A percentile compares a stretch with the other conserved stretches of the same genome.
phyloP scores from a whole-genome alignment of 176 grass and related monocot species.

The Tillandsia fasciculata region DNA sequence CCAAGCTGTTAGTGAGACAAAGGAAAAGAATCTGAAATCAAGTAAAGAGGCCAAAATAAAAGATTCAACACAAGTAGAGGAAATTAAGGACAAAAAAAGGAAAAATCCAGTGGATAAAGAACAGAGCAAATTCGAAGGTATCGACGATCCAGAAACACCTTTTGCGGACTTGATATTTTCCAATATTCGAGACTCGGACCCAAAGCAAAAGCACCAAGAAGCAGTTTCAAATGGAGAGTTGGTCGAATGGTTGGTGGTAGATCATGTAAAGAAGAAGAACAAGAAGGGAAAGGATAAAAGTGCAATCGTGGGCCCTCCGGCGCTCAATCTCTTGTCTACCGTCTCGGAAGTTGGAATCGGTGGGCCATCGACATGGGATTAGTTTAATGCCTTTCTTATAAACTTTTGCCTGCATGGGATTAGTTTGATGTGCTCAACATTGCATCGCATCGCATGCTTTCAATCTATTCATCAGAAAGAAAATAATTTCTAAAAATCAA shows the following conservation, averaged over 20 bases:
- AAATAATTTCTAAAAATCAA: too few species aligned
- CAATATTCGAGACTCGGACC: constrained; percentile 9
- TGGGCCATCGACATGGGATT: constrained; percentile 57
- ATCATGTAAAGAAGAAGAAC: constrained; percentile 74
- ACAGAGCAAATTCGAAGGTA: constrained; percentile 29
- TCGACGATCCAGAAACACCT: constrained; percentile 47
- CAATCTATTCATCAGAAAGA: too few species aligned
- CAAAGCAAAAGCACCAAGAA: constrained; percentile 27
- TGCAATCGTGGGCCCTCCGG: constrained; percentile 16
- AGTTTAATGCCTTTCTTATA: background rate
- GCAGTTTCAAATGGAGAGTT: constrained; percentile 22
- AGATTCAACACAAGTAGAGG: background rate
- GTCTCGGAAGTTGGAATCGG: constrained; percentile 45
- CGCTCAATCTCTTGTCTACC: constrained; percentile 37
- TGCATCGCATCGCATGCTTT: too few species aligned
- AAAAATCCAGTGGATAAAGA: constrained; percentile 15
- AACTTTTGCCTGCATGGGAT: too few species aligned
- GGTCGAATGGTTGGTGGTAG: constrained; percentile 39
- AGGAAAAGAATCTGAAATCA: constrained; percentile 24
- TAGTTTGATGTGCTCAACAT: too few species aligned
- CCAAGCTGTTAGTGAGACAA: constrained; percentile 15
- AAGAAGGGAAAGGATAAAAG: constrained; percentile 49
- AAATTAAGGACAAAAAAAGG: constrained; percentile 37
- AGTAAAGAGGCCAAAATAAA: background rate
- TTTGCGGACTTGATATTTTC: constrained; percentile 57